Evolutionary conservation across 2,329 filamentous ascomycete genomes (phyloP), one percentile per base, ranked within the genome.

Genomic region (Fusarium sp.): DNA sequence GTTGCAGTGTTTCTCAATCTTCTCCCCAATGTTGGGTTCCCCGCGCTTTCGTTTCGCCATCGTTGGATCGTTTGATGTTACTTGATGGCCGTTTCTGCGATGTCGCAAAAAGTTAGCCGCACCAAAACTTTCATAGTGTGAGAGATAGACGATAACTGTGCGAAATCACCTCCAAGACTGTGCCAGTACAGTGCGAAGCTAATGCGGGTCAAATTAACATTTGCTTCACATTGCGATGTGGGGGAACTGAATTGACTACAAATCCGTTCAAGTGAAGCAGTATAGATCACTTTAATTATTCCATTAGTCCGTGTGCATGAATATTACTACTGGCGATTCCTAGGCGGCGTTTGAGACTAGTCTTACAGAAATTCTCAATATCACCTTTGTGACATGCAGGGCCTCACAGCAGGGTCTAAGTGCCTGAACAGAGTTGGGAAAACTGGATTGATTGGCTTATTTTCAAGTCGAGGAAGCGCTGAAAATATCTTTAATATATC

Each of bases 21-120:
- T 82, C 10, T 83, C 80, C 10, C 83, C 79, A 44, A 88, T 77
- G 56, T 75, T 79, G 28, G 79, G 77, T 44, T 84, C 81, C 57
- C 75, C 69, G 59, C 86, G 81, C 79, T 88, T 89, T 67, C 87
- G 81, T 79, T 90, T 90, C 34, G 82, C 79, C 86, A 88, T 88
- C 28, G 58, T 52, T 47, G 40, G 42, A 28, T 30, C 45, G 56
- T 68, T 68, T 68, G 54, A 65, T 68, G 62, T 58, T 56, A 26
- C 26, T 42, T 24, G 55, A 42, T 34, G 30, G 23, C 54, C 55
- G 44, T 50, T 66, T 69, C 57, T 53, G 49, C 49, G 57, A 56
- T 15, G 60, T 69, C 62, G 47, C 56, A 67, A 69, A 67, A 69
- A 67, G 56, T 62, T 66, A 64, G 63, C 68, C 20, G 69, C 71